phyloP scores from a whole-genome alignment of 169 alveolate species.

The Cryptosporidium ryanae region DNA sequence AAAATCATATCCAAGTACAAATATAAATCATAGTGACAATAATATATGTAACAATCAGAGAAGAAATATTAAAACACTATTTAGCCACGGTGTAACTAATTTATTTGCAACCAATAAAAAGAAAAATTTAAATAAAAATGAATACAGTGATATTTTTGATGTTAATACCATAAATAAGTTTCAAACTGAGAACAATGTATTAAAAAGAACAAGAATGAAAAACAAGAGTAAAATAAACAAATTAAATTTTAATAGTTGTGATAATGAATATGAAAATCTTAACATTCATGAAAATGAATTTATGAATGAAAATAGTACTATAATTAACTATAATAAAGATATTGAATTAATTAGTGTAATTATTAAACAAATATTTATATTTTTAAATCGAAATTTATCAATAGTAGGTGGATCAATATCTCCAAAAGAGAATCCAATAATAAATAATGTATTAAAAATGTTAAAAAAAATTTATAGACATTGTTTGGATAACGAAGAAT shows the following conservation, averaged over 20 bases:
- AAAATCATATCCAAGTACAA: too few relatives aligned
- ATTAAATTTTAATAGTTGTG: neutral
- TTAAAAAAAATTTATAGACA: conserved; percentile 19
- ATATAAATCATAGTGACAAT: neutral
- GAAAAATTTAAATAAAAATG: conserved; percentile 1
- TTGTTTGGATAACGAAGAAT: conserved; percentile 22
- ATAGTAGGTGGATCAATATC: conserved; percentile 45
- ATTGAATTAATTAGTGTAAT: conserved; percentile 7
- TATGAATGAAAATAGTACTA: neutral
- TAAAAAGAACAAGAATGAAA: neutral
- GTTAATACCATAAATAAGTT: neutral
- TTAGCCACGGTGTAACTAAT: conserved; percentile 11
- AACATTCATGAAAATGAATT: neutral
- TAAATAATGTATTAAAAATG: conserved; percentile 17
- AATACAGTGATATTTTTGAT: too few relatives aligned
- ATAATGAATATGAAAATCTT: neutral
- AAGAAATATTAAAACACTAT: conserved; percentile 21
- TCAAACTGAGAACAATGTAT: neutral
- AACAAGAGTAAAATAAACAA: neutral
- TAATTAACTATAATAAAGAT: neutral
- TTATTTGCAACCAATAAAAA: conserved; percentile 11
- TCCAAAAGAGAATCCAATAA: conserved; percentile 38
- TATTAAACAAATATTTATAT: conserved; percentile 30
- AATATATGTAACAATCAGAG: neutral
- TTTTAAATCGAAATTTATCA: conserved; percentile 14